Evolutionary conservation across 1,284 basidiomycete genomes (phyloP).

Genomic region (Earliella scabrosa): DNA sequence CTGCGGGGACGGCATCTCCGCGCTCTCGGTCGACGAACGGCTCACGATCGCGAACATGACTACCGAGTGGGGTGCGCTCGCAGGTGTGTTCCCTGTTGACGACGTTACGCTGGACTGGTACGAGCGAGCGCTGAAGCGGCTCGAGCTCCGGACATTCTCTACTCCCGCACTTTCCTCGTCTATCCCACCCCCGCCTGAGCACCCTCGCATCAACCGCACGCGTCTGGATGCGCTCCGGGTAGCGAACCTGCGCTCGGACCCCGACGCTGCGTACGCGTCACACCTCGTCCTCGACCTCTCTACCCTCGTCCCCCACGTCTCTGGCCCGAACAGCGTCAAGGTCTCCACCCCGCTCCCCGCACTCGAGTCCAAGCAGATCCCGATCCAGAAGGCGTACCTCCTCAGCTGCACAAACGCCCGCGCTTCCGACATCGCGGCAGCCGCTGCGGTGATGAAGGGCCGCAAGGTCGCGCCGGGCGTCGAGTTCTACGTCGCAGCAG

Average conservation of each 20-base stretch:
- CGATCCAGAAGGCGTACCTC: slow-evolving; percentile 97
- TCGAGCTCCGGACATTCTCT: slow-evolving; percentile 82
- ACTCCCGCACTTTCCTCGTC: slow-evolving; percentile 47
- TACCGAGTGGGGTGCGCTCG: slow-evolving; percentile 98
- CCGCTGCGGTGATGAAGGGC: slow-evolving; percentile 87
- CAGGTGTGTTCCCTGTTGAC: slow-evolving; percentile 95
- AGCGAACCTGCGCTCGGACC: slow-evolving; percentile 70
- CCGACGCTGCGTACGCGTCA: slow-evolving; percentile 83
- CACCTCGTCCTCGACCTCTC: slow-evolving; percentile 93
- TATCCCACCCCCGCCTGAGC: slow-evolving; percentile 75
- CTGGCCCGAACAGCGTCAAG: slow-evolving; percentile 98
- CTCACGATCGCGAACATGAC: slow-evolving; percentile 99
- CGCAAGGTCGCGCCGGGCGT: slow-evolving; percentile 89
- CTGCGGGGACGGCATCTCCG: slow-evolving; percentile 87
- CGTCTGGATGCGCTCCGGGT: slow-evolving; percentile 73
- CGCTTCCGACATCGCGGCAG: slow-evolving; percentile 92
- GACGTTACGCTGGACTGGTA: slow-evolving; percentile 88
- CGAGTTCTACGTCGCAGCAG: slow-evolving; percentile 97
- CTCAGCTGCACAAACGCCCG: slow-evolving; percentile 99
- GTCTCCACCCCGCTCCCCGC: slow-evolving; percentile 88
- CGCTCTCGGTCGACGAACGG: slow-evolving; percentile 88
- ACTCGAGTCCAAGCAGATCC: slow-evolving; percentile 76
- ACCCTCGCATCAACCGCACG: slow-evolving; percentile 85
- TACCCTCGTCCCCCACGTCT: slow-evolving; percentile 93
- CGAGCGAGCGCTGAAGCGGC: slow-evolving; percentile 74